These are phyloP conservation scores for Pholiota molesta DNA, from an alignment of 768 basidiomycete species.

Conservation along the genomic window DNA sequence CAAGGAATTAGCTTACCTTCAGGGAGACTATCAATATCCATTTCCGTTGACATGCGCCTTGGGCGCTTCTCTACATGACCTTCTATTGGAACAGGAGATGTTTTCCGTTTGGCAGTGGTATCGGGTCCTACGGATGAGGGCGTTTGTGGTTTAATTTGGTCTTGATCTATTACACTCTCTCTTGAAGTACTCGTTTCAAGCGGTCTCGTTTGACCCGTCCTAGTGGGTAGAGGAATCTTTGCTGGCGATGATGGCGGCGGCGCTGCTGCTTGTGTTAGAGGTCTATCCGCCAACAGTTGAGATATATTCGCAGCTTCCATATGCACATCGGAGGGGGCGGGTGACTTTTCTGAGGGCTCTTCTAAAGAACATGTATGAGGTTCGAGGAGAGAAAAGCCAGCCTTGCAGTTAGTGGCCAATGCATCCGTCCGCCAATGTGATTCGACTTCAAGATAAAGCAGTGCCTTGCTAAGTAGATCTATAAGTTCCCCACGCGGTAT, in stretches of 20 bases:
- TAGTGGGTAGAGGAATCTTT: slow-evolving; percentile 14
- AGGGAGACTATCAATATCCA: slow-evolving; percentile 43
- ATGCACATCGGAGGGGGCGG: slow-evolving; percentile 20
- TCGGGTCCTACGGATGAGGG: slow-evolving; percentile 14
- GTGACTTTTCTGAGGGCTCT: slow-evolving; percentile 31
- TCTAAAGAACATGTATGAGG: slow-evolving; percentile 70
- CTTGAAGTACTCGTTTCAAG: slow-evolving; percentile 1
- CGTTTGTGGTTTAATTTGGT: slow-evolving; percentile 11
- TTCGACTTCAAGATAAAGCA: slow-evolving; percentile 84
- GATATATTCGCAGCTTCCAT: slow-evolving; percentile 20
- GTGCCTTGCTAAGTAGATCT: slow-evolving; percentile 77
- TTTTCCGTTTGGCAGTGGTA: slow-evolving; percentile 52
- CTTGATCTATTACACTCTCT: slow-evolving; percentile 14
- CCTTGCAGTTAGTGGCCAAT: slow-evolving; percentile 66
- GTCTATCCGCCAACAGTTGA: slow-evolving; percentile 3
- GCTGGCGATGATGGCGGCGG: slow-evolving; percentile 14
- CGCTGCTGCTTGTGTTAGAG: slow-evolving; percentile 7
- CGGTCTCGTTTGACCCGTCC: slow-evolving; percentile 11
- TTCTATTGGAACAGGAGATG: slow-evolving; percentile 47
- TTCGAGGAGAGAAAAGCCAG: slow-evolving; percentile 74
- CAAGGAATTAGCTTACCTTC: slow-evolving; percentile 30
- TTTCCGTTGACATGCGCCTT: slow-evolving; percentile 52
- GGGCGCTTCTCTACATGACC: slow-evolving; percentile 67
- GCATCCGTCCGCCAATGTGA: slow-evolving; percentile 74
- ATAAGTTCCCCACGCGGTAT: slow-evolving; percentile 82